Conservation (phyloP, 768 basidiomycete species). For the Lactarius sanguifluus region DNA sequence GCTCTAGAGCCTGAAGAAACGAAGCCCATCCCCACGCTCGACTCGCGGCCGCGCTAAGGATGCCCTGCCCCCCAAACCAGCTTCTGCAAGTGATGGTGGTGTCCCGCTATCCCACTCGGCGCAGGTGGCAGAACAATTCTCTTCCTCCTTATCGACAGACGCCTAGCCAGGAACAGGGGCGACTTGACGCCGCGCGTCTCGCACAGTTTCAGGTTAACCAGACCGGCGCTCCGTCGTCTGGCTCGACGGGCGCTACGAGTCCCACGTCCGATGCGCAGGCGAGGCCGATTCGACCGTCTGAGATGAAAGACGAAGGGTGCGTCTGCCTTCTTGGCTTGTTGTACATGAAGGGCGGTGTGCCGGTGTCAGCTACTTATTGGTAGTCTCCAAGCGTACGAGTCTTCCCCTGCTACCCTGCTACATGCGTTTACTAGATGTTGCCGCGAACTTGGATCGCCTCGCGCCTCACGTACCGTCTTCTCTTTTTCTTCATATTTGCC, state of each 20-base stretch:
- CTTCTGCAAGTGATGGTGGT: slow-evolving; percentile 12
- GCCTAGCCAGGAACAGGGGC: slow-evolving; percentile 60
- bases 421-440: slow-evolving; percentile 27
- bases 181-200: slow-evolving; percentile 29
- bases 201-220: slow-evolving; percentile 16
- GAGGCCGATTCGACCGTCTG: slow-evolving; percentile 74
- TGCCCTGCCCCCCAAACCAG: slow-evolving; percentile 25
- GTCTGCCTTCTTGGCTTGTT: slow-evolving; percentile 37
- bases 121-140: slow-evolving; percentile 65
- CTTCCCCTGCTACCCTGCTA: slow-evolving; percentile 12
- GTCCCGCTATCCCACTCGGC: slow-evolving; percentile 54
- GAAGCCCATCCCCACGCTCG: slow-evolving; percentile 15
- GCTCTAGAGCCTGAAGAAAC: not conserved
- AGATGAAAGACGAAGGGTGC: slow-evolving; percentile 99
- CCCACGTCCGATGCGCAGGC: too few relatives aligned
- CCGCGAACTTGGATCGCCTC: slow-evolving; percentile 22
- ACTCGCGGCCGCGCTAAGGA: slow-evolving; percentile 12
- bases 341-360: slow-evolving; percentile 5
- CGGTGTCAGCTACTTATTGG: slow-evolving; percentile 24
- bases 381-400: slow-evolving; percentile 20
- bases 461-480: slow-evolving; percentile 5
- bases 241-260: not conserved
- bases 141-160: slow-evolving; percentile 60
- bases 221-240: slow-evolving; percentile 13
- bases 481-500: slow-evolving; percentile 6